phyloP scores from a whole-genome alignment of 768 basidiomycete species.

The Calocybe indica region DNA sequence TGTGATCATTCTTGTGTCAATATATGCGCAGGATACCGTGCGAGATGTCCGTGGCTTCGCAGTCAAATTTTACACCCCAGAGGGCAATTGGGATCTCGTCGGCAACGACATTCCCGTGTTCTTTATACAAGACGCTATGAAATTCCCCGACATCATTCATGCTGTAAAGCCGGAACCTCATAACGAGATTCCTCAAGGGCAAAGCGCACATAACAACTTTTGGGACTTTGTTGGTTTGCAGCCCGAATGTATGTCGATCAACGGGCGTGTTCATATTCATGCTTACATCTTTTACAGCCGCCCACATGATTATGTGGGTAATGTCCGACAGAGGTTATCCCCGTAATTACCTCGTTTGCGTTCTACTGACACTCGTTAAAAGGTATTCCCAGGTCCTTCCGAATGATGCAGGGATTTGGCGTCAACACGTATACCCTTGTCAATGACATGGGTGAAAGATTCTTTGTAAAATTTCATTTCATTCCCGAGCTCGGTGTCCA shows the following conservation, averaged over 20 bases:
- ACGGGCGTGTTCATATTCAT: background rate
- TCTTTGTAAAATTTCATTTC: slow-evolving; percentile 89
- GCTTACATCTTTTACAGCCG: slow-evolving; percentile 25
- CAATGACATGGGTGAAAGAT: slow-evolving; percentile 57
- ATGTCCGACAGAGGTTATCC: slow-evolving; percentile 67
- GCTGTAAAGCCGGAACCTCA: slow-evolving; percentile 84
- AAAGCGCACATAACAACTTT: slow-evolving; percentile 76
- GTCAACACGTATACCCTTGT: slow-evolving; percentile 82
- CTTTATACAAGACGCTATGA: slow-evolving; percentile 76
- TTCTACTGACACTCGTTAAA: background rate
- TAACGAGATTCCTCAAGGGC: slow-evolving; percentile 70
- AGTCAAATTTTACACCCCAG: slow-evolving; percentile 73
- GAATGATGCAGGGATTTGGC: slow-evolving; percentile 88
- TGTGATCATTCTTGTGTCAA: background rate
- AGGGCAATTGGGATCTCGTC: slow-evolving; percentile 87
- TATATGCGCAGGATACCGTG: slow-evolving; percentile 49
- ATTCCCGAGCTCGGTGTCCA: slow-evolving; percentile 79
- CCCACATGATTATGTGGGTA: slow-evolving; percentile 78
- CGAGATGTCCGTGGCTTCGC: slow-evolving; percentile 89
- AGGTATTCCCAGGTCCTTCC: slow-evolving; percentile 76
- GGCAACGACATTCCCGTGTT: slow-evolving; percentile 83
- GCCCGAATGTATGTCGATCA: slow-evolving; percentile 43
- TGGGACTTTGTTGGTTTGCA: slow-evolving; percentile 80
- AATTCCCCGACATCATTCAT: slow-evolving; percentile 84
- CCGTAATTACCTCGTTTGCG: background rate